Evolutionary conservation across 371 early-diverging fungal species (phyloP), one percentile per base, ranked within the genome.

Genomic region (Rhizopus arrhizus): DNA sequence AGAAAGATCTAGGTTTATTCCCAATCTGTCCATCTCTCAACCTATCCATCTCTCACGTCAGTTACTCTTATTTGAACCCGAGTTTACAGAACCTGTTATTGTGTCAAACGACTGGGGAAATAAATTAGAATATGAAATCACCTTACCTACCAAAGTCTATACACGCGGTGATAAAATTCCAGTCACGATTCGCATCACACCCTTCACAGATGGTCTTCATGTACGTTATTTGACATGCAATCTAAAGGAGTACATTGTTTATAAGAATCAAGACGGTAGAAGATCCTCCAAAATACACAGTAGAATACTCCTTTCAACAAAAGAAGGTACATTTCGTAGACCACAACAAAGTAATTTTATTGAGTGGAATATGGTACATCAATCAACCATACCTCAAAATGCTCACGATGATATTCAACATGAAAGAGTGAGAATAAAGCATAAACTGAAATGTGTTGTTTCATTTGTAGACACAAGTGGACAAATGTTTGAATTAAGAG

Each of bases 41-140:
- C 12, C 45, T 2, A 40, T 73, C 16, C 67, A 69, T 43, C 9
- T 74, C 33, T 68, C 70, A 42, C 70, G 74, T 3, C 74, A 72
- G 51, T 43, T 63, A 22, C 42, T 62, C 12, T 62, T 68, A 12
- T 43, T 74, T 22, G 57, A 64, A 11, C 40, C 62, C 36, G 72
- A 73, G 15, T 77, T 65, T 49, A 32, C 69, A 45, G 73, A 77
- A n/a, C 75, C 80, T 9, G 58, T 77, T 2, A 52, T 60, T 5
- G 53, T 80, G 5, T 49, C 69, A 7, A 71, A 73, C 47, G 69
- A 69, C 57, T 80, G 80, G 80, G 58, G 64, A 15, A 59, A 69
- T 22, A 80, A 77, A 49, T 29, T 80, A 4, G 70, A 70, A n/a
- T 80, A 77, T 46, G 75, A 77, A 40, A 73, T 80, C 59, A 63